These are phyloP conservation scores for Tarenaya hassleriana DNA, from an alignment of 345 rosid species.

Conservation along the genomic window DNA sequence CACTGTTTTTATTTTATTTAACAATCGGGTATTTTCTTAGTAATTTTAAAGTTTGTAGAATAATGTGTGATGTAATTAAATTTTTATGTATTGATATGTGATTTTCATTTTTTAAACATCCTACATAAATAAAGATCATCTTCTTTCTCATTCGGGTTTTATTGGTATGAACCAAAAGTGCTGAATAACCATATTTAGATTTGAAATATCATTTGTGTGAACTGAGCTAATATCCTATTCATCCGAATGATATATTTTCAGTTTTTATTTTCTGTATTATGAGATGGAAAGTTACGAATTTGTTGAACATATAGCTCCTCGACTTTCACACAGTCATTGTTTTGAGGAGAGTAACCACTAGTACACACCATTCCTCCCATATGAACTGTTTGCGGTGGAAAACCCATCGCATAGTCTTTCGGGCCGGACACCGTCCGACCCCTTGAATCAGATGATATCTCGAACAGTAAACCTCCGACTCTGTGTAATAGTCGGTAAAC, in stretches of 20 bases:
- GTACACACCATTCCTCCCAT: constrained; percentile 45
- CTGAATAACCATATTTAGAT: constrained; percentile 36
- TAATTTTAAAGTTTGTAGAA: too few species aligned
- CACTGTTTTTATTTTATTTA: too few species aligned
- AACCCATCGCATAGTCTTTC: constrained; percentile 59
- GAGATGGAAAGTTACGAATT: neutral
- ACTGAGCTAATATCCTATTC: too few species aligned
- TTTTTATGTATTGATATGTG: too few species aligned
- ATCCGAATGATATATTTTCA: too few species aligned
- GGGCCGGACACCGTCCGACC: constrained; percentile 42
- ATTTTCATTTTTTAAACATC: constrained; percentile 62
- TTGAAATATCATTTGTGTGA: constrained; percentile 29
- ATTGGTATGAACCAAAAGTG: constrained; percentile 43
- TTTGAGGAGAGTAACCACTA: constrained; percentile 18
- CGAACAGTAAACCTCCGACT: too few species aligned
- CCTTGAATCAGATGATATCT: too few species aligned
- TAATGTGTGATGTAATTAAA: too few species aligned
- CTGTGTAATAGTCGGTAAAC: too few species aligned
- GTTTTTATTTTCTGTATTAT: too few species aligned
- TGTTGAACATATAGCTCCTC: constrained; percentile 20
- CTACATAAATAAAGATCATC: constrained; percentile 61
- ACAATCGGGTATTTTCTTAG: too few species aligned
- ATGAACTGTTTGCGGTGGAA: too few species aligned
- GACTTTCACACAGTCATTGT: constrained; percentile 14
- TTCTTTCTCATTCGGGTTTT: constrained; percentile 91